Evolutionary conservation across 495 filamentous ascomycete species (phyloP).

Genomic region (Talaromyces adpressus): DNA sequence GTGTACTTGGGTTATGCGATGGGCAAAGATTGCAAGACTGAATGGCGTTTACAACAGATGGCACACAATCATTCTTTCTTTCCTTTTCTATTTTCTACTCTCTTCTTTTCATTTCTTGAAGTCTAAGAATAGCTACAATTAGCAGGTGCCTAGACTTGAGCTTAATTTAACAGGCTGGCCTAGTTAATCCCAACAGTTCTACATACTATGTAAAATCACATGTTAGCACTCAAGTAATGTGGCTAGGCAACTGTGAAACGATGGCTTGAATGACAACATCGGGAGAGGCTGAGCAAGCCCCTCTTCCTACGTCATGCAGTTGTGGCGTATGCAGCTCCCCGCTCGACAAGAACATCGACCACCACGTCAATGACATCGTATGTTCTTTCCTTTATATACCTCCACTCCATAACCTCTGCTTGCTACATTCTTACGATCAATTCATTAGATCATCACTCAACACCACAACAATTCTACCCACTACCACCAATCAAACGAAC

Average conservation of each 20-base stretch:
- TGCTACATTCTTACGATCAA: not conserved
- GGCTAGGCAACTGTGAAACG: not conserved
- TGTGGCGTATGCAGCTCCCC: slow-evolving; percentile 3
- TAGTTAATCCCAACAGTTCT: not conserved
- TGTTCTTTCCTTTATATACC: not conserved
- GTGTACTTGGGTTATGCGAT: not conserved
- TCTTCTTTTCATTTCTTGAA: not conserved
- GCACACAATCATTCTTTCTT: not conserved
- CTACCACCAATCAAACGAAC: not conserved
- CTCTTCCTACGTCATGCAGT: not conserved
- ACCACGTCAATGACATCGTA: not conserved
- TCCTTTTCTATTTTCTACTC: not conserved
- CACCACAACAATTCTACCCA: not conserved
- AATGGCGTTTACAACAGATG: not conserved
- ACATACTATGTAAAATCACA: not conserved
- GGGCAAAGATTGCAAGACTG: not conserved
- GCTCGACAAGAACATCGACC: not conserved
- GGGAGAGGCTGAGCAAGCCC: not conserved
- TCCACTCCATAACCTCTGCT: not conserved
- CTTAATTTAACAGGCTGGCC: not conserved
- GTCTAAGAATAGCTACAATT: not conserved
- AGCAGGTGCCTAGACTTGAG: not conserved
- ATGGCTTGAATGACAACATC: not conserved
- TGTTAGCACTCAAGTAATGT: not conserved
- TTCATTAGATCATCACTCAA: not conserved